Percentiles rank a stretch among this genome's conserved stretches.
Evolutionary conservation across 129 eudicot genomes (phyloP).

Genomic region (Saposhnikovia divaricata): DNA sequence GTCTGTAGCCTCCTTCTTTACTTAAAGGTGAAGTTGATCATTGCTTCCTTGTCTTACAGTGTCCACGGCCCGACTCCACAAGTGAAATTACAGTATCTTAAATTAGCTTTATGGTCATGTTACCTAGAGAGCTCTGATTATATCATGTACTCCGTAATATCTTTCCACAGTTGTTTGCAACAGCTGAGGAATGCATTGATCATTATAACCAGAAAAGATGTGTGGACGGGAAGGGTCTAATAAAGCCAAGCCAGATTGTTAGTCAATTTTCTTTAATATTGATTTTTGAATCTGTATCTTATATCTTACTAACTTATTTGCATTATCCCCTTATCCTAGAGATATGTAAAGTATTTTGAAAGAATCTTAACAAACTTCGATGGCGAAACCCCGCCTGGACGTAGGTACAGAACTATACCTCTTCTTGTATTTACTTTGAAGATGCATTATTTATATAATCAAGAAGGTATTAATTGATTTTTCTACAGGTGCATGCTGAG

Average conservation of each 20-base stretch:
- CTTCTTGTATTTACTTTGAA: conserved; percentile 12
- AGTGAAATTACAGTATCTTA: background rate
- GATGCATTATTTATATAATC: conserved; percentile 10
- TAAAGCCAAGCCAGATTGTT: conserved; percentile 94
- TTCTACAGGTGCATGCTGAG: conserved; percentile 91
- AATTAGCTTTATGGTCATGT: background rate
- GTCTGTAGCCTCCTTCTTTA: conserved; percentile 83
- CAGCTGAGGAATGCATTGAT: conserved; percentile 81
- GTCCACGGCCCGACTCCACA: background rate
- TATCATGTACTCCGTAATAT: conserved; percentile 10
- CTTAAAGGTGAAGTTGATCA: conserved; percentile 51
- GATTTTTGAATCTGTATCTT: background rate
- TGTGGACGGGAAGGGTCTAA: conserved; percentile 83
- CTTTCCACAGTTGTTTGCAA: conserved; percentile 65
- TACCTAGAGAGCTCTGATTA: background rate
- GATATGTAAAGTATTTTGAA: conserved; percentile 91
- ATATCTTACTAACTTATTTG: conserved; percentile 11
- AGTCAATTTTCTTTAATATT: conserved; percentile 29
- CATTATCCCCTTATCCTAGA: conserved; percentile 29
- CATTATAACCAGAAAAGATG: conserved; percentile 91
- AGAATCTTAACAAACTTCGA: conserved; percentile 47
- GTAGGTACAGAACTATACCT: conserved; percentile 44
- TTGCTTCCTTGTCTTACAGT: background rate
- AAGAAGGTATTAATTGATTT: conserved; percentile 13
- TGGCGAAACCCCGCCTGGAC: conserved; percentile 76